phyloP scores from a whole-genome alignment of 257 asterid genomes.

The Perilla frutescens region DNA sequence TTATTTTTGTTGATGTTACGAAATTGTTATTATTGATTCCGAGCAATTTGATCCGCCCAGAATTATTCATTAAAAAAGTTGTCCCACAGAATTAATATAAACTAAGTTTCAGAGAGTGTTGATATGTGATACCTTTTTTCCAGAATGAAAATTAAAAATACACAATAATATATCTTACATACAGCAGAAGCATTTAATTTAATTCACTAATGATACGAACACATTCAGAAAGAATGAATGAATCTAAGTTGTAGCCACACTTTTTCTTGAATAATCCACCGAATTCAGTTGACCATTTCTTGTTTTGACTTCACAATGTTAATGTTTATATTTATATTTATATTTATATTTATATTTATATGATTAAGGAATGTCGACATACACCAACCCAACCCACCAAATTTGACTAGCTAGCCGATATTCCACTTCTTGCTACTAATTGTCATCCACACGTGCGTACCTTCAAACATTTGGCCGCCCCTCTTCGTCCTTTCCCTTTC shows the following conservation, averaged over 20 bases:
- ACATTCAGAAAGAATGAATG: neutral
- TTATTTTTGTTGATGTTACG: too few relatives aligned
- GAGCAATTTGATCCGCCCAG: too few relatives aligned
- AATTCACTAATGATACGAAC: too few relatives aligned
- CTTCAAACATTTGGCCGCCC: neutral
- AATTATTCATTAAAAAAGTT: too few relatives aligned
- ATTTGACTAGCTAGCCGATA: slow-evolving; percentile 26
- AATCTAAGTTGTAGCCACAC: too few relatives aligned
- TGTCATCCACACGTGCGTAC: slow-evolving; percentile 16
- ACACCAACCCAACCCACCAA: slow-evolving; percentile 38
- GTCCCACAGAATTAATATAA: too few relatives aligned
- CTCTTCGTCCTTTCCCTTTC: neutral
- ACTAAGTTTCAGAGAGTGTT: too few relatives aligned
- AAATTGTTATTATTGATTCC: too few relatives aligned
- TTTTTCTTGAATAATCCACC: neutral
- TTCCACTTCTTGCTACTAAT: slow-evolving; percentile 30
- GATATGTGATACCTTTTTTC: too few relatives aligned
- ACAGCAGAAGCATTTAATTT: too few relatives aligned
- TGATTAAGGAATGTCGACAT: neutral
- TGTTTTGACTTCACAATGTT: slow-evolving; percentile 26
- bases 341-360: neutral
- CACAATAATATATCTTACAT: too few relatives aligned
- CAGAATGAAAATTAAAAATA: too few relatives aligned
- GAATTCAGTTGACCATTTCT: neutral
- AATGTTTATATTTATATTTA: neutral